These are phyloP conservation scores for Xylariaceae sp. DNA, from an alignment of 2,329 filamentous ascomycete genomes.

Conservation along the genomic window DNA sequence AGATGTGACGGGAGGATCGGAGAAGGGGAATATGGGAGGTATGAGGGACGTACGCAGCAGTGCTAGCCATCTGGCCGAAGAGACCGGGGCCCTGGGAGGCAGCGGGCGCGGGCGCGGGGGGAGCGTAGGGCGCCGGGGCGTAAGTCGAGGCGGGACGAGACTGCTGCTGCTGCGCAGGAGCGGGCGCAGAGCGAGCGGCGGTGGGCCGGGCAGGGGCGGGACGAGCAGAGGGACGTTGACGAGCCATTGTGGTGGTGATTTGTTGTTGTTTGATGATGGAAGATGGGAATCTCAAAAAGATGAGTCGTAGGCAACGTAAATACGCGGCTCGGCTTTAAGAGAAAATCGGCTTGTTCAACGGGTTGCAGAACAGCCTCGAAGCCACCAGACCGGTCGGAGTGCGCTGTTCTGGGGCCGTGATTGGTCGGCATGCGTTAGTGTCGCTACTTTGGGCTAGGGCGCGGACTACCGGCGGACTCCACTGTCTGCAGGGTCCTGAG, in stretches of 20 bases:
- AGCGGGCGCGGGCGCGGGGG: conserved; percentile 41
- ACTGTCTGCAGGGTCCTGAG: no score
- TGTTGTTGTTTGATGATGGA: neutral
- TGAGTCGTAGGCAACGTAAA: neutral
- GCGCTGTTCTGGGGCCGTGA: neutral
- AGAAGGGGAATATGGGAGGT: neutral
- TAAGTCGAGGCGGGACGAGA: conserved; percentile 66
- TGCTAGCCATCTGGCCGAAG: conserved; percentile 95
- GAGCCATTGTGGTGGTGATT: conserved; percentile 60
- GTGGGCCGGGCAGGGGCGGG: conserved; percentile 55
- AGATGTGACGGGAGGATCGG: neutral
- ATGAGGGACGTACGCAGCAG: conserved; percentile 81
- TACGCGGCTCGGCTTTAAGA: conserved; percentile 18
- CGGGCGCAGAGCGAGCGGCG: conserved; percentile 47
- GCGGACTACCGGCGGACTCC: no score
- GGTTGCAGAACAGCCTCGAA: conserved; percentile 5
- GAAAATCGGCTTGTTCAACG: neutral
- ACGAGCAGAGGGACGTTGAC: conserved; percentile 64
- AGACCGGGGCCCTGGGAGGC: conserved; percentile 71
- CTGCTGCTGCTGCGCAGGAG: conserved; percentile 56
- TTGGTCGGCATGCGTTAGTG: neutral
- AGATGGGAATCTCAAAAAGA: neutral
- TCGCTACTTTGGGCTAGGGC: no score
- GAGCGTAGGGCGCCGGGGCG: conserved; percentile 46
- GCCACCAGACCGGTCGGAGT: conserved; percentile 6